These are phyloP conservation scores for Nemania serpens DNA, from an alignment of 2,329 filamentous ascomycete species.

Conservation along the genomic window DNA sequence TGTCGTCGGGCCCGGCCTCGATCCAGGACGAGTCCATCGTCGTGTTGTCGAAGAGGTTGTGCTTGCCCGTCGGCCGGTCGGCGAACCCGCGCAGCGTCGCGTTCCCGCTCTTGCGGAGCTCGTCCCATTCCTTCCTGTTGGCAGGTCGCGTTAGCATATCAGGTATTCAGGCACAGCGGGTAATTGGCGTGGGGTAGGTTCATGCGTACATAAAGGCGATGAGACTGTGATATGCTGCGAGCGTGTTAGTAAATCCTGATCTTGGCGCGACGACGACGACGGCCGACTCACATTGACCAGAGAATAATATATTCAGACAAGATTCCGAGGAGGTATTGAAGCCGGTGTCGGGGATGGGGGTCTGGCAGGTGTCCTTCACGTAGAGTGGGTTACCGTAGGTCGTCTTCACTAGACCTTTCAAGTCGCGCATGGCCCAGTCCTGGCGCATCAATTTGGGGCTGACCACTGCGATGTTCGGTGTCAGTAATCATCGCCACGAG, in stretches of 20 bases:
- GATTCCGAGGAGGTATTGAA: conserved; percentile 50
- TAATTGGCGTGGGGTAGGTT: neutral
- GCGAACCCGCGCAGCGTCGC: conserved; percentile 47
- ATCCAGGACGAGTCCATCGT: conserved; percentile 74
- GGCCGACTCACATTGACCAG: conserved; percentile 57
- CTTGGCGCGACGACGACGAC: neutral
- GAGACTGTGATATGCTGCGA: conserved; percentile 67
- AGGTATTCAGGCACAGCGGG: no score
- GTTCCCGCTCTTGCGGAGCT: conserved; percentile 50
- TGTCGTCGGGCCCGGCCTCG: conserved; percentile 57
- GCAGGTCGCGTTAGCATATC: conserved; percentile 36
- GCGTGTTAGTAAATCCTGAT: conserved; percentile 12
- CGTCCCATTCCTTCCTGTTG: conserved; percentile 55
- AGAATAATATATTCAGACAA: conserved; percentile 72
- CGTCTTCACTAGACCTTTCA: conserved; percentile 62
- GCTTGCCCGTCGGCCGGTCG: conserved; percentile 62
- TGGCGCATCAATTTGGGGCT: conserved; percentile 71
- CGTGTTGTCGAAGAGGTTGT: conserved; percentile 72
- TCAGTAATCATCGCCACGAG: conserved; percentile 2
- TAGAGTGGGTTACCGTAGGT: conserved; percentile 68
- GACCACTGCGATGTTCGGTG: conserved; percentile 52
- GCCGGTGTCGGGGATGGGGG: conserved; percentile 59
- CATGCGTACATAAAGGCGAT: conserved; percentile 56
- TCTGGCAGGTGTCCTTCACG: conserved; percentile 61
- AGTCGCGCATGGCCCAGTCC: conserved; percentile 50